Evolutionary conservation across 2,329 filamentous ascomycete species (phyloP), one percentile per base, ranked within the genome.

Genomic region (Paraphaeosphaeria minitans): DNA sequence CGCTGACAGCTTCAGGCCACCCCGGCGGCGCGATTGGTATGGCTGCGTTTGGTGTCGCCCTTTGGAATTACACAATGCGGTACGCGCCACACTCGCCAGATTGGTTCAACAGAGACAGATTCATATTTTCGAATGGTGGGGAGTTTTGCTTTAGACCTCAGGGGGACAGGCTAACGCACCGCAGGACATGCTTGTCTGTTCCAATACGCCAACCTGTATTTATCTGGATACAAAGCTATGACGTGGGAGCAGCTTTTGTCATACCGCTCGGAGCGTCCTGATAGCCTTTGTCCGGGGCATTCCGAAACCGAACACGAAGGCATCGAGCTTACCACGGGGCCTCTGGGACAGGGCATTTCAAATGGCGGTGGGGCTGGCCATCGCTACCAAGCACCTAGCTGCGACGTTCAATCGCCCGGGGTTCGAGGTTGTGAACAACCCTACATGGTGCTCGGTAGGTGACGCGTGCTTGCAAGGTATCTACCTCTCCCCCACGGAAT

Each of bases 21-120:
- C 54, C 27, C 46, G 81, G 80, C 52, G 78, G 79, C 49, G 83
- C 83, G 22, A 84, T 85, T 70, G 83, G 84, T 43, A 85, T 86
- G 75, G 84, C 83, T 22, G 84, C 81, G 14, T 86, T 87, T 53
- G 85, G 85, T 9, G 76, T 87, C 29, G 81, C 84, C 0, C 71
- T 86, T 2, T 87, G 82, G 80, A 86, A 85, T 64, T 85, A 87
- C 66, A 75, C 77, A 9, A 87, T 87, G 85, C 77, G 77, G 35
- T 87, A 85, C 67, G 79, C 81, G 1, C 85, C 84, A 1, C 71
- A 71, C 22, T 80, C 81, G 53, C 81, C 83, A 7, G 65, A 78
- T 35, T 87, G 75, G 70, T 85, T 87, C 76, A 85, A 87, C 71
- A 77, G 85, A 48, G 84, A 87, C 64, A 80, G 84, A 16, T 87